Conservation (phyloP, 2,329 filamentous ascomycete genomes). For the Aspergillus awamori region DNA sequence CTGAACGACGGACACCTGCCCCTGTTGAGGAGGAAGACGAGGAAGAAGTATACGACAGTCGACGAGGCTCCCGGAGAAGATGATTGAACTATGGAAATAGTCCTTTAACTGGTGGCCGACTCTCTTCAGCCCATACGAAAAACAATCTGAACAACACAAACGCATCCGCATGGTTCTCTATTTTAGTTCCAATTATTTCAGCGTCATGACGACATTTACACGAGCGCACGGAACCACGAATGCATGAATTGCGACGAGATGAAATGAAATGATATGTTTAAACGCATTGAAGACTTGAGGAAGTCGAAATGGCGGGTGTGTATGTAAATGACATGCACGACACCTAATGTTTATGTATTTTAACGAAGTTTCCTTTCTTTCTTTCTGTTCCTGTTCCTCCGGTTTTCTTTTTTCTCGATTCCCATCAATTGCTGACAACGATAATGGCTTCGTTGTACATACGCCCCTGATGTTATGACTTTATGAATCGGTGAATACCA, state of each 20-base stretch:
- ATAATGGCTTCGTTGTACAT: not conserved
- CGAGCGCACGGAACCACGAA: not conserved
- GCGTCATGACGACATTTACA: not conserved
- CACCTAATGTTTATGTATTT: slow-evolving; percentile 6
- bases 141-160: not conserved
- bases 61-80: slow-evolving; percentile 27
- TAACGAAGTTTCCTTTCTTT: not conserved
- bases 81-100: slow-evolving; percentile 4
- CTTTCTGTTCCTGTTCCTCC: not conserved
- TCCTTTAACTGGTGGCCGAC: not conserved
- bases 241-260: not conserved
- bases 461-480: not conserved
- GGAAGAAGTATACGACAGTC: slow-evolving; percentile 33
- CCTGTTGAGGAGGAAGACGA: slow-evolving; percentile 53
- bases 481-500: not conserved
- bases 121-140: not conserved
- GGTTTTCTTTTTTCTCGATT: not conserved
- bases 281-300: not conserved
- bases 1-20: slow-evolving; percentile 53
- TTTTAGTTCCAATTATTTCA: not conserved
- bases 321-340: not conserved
- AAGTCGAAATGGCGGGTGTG: not conserved
- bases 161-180: not conserved
- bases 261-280: not conserved
- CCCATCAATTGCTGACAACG: too few species aligned